Evolutionary conservation across 2,329 filamentous ascomycete species (phyloP).

Genomic region (Sarocladium oryzae): DNA sequence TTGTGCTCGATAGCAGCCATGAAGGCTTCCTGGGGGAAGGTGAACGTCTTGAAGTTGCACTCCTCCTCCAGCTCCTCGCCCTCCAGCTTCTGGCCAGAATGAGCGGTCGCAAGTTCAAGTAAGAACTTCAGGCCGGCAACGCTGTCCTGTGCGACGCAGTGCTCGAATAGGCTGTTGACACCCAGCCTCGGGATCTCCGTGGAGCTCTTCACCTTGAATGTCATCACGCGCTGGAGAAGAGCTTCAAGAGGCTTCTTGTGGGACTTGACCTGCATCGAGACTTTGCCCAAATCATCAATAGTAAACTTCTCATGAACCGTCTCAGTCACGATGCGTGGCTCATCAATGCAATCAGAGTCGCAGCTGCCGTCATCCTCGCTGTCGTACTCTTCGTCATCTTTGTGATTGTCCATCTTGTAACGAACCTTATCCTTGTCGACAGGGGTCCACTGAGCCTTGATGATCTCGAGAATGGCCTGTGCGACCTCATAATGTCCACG

Average conservation of each 20-base stretch:
- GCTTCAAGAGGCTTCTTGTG: slow-evolving; percentile 47
- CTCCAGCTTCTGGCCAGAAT: slow-evolving; percentile 23
- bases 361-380: slow-evolving; percentile 26
- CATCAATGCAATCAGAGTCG: slow-evolving; percentile 28
- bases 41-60: slow-evolving; percentile 25
- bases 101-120: slow-evolving; percentile 43
- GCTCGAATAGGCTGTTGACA: slow-evolving; percentile 28
- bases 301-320: slow-evolving; percentile 64
- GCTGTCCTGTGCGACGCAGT: slow-evolving; percentile 48
- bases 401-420: slow-evolving; percentile 36
- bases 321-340: slow-evolving; percentile 42
- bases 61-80: slow-evolving; percentile 28
- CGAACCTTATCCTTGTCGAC: slow-evolving; percentile 43
- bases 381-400: slow-evolving; percentile 28
- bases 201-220: slow-evolving; percentile 23
- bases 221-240: slow-evolving; percentile 34
- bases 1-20: slow-evolving; percentile 37
- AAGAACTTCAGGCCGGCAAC: slow-evolving; percentile 47
- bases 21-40: slow-evolving; percentile 36
- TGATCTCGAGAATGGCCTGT: slow-evolving; percentile 62
- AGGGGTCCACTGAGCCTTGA: slow-evolving; percentile 59
- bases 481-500: slow-evolving; percentile 60
- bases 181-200: slow-evolving; percentile 11
- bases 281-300: slow-evolving; percentile 66
- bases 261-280: slow-evolving; percentile 63